Evolutionary conservation across 2,329 filamentous ascomycete genomes (phyloP).

Genomic region (Geosmithia morbida): DNA sequence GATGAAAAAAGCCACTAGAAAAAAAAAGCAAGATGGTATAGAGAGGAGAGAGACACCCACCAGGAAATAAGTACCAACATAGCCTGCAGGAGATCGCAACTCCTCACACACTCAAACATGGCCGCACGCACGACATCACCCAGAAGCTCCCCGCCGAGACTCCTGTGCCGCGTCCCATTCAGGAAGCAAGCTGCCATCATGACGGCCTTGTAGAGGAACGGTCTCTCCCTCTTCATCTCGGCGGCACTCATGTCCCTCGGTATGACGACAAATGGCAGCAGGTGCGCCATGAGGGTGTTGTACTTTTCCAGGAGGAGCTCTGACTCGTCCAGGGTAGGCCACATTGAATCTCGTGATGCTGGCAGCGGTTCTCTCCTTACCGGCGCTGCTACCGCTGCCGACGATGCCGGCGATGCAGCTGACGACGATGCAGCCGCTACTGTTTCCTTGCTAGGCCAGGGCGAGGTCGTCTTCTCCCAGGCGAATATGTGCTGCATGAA

Average conservation of each 20-base stretch:
- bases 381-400: constrained; percentile 13
- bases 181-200: constrained; percentile 28
- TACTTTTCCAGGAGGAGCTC: constrained; percentile 22
- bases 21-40: neutral
- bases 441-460: neutral
- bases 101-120: constrained; percentile 24
- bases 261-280: constrained; percentile 31
- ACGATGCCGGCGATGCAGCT: neutral
- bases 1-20: no score
- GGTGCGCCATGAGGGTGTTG: constrained; percentile 13
- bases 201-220: constrained; percentile 33
- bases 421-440: neutral
- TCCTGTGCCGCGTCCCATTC: constrained; percentile 27
- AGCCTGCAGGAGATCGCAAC: constrained; percentile 31
- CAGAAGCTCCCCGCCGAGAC: constrained; percentile 27
- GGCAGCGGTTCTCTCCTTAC: neutral
- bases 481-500: constrained; percentile 1
- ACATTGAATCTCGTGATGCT: constrained; percentile 15
- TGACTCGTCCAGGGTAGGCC: constrained; percentile 26
- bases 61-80: constrained; percentile 30
- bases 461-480: neutral
- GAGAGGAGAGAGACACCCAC: constrained; percentile 12
- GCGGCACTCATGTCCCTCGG: constrained; percentile 18
- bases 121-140: constrained; percentile 24
- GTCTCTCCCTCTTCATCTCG: constrained; percentile 20